A percentile compares a stretch with the other conserved stretches of the same genome.
Evolutionary conservation across 2,329 filamentous ascomycete genomes (phyloP).

Genomic region (Zopfia rhizophila): DNA sequence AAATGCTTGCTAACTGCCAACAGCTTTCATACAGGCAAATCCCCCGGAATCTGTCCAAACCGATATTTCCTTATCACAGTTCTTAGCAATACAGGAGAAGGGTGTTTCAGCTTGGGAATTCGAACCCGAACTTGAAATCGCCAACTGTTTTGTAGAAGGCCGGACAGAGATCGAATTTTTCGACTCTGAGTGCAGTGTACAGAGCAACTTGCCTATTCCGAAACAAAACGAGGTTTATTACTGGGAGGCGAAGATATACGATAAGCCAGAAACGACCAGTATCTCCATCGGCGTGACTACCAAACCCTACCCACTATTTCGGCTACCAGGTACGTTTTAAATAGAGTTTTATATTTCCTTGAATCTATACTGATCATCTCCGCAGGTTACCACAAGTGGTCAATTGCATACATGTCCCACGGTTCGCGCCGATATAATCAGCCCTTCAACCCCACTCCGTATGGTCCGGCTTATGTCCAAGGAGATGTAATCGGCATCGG

Average conservation of each 20-base stretch:
- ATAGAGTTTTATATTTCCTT: not conserved
- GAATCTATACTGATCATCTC: constrained; percentile 26
- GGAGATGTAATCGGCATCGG: constrained; percentile 96
- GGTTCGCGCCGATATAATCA: constrained; percentile 92
- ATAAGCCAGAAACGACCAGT: constrained; percentile 89
- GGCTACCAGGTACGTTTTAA: constrained; percentile 79
- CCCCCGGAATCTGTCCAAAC: constrained; percentile 95
- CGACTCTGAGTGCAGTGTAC: constrained; percentile 95
- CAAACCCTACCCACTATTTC: constrained; percentile 95
- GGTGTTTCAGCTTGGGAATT: constrained; percentile 99
- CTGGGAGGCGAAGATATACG: constrained; percentile 98
- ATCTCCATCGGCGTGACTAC: constrained; percentile 95
- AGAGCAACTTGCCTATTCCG: constrained; percentile 94
- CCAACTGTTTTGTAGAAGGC: constrained; percentile 97
- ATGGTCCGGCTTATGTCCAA: constrained; percentile 86
- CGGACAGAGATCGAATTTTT: constrained; percentile 99
- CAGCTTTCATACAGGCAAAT: constrained; percentile 93
- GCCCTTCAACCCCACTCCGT: constrained; percentile 81
- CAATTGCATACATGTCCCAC: constrained; percentile 88
- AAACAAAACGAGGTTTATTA: constrained; percentile 99
- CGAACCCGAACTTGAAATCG: constrained; percentile 97
- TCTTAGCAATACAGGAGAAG: constrained; percentile 98
- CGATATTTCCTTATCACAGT: constrained; percentile 97
- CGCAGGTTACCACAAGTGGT: constrained; percentile 88
- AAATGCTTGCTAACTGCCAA: constrained; percentile 32